phyloP scores from a whole-genome alignment of 805 yeast species.

The Candida glaebosa region DNA sequence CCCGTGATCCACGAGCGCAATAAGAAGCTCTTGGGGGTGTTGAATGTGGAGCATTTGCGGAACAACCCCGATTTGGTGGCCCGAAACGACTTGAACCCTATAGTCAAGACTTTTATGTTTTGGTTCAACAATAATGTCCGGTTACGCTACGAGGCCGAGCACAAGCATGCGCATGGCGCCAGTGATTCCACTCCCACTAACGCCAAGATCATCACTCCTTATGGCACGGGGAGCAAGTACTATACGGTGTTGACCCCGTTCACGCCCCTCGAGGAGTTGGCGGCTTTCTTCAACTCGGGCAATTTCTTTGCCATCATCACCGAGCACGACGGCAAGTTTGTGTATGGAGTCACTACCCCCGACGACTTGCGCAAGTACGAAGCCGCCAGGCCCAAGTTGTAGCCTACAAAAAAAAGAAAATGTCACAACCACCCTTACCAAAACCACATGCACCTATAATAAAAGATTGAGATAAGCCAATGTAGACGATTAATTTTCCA shows the following conservation, averaged over 20 bases:
- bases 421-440: too few species aligned
- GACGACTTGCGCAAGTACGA: constrained; percentile 43
- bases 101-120: constrained; percentile 34
- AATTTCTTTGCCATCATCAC: constrained; percentile 57
- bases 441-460: too few species aligned
- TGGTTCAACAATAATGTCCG: constrained; percentile 41
- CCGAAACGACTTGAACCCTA: constrained; percentile 21
- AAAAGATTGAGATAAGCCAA: too few species aligned
- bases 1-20: constrained; percentile 50
- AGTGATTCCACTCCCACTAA: constrained; percentile 16
- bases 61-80: constrained; percentile 23
- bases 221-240: constrained; percentile 24
- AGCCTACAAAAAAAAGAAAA: constrained; percentile 6
- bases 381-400: constrained; percentile 41
- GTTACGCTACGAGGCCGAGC: constrained; percentile 26
- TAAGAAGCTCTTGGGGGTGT: constrained; percentile 47
- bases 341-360: constrained; percentile 56
- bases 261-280: constrained; percentile 53
- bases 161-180: constrained; percentile 7
- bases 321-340: constrained; percentile 48
- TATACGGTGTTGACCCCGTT: constrained; percentile 49
- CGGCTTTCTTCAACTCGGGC: constrained; percentile 46
- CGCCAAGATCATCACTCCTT: constrained; percentile 34
- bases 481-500: too few species aligned
- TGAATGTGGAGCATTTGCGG: constrained; percentile 41